phyloP scores from a whole-genome alignment of 2,329 filamentous ascomycete species.

The Apiospora kogelbergensis region DNA sequence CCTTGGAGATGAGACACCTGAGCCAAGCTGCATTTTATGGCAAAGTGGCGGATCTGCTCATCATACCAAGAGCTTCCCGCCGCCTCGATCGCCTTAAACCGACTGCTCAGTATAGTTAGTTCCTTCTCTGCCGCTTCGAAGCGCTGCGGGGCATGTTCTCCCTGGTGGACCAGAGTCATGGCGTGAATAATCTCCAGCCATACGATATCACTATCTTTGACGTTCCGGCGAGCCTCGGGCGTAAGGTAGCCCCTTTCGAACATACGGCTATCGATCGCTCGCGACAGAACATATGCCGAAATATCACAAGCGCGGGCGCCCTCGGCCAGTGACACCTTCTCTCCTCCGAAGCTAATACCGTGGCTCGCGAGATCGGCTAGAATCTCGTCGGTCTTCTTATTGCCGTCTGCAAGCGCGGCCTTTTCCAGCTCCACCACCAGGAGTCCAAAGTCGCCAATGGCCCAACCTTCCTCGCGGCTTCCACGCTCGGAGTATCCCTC shows the following conservation, averaged over 20 bases:
- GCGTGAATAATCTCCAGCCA: not conserved
- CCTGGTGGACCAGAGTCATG: not conserved
- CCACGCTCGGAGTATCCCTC: too few species aligned
- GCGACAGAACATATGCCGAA: not conserved
- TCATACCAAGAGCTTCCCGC: not conserved
- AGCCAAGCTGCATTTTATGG: not conserved
- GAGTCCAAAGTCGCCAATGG: too few species aligned
- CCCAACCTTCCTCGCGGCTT: too few species aligned
- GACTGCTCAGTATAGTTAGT: not conserved
- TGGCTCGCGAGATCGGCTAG: too few species aligned
- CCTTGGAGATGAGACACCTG: not conserved
- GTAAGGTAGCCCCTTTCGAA: not conserved
- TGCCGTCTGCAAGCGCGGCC: too few species aligned
- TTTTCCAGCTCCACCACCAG: too few species aligned
- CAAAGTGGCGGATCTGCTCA: not conserved
- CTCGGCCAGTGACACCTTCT: not conserved
- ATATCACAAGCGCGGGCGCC: not conserved
- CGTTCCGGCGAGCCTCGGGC: not conserved
- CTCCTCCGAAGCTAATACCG: too few species aligned
- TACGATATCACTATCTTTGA: not conserved
- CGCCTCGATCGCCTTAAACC: not conserved
- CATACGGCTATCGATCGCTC: not conserved
- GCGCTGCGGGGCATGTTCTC: not conserved
- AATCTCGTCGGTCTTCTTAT: too few species aligned
- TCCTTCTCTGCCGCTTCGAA: not conserved